Evolutionary conservation across 1,284 basidiomycete genomes (phyloP), one percentile per base, ranked within the genome.

Genomic region (Cutaneotrichosporon sp.): DNA sequence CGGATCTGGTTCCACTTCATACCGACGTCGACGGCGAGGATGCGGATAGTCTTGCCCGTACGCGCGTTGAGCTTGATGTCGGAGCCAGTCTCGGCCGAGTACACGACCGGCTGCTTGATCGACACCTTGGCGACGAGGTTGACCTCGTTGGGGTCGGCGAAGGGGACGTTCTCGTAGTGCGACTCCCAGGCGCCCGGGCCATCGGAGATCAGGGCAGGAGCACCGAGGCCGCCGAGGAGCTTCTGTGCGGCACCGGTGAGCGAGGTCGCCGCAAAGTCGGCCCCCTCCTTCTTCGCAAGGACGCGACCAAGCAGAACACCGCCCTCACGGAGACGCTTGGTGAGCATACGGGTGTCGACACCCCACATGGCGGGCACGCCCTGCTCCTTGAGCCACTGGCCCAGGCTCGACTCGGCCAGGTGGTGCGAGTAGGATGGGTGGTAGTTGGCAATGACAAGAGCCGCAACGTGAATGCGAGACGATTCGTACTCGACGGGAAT

Each of bases 1-100:
- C 96, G 84, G 64, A 98, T 94, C 76, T 98, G 96, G 77, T 98
- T 98, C 79, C 87, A 94, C 78, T 99, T 99, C 89, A 98, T 97
- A 38, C 96, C 96, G 50, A 98, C 93, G 74, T 99, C 96, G 52
- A 98, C 79, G 5, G 90, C 90, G 20, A 98, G 70, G 45, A 99
- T 82, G 58, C 96, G 87, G 33, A 98, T 72, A 1, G 84, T 79
- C 46, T 92, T 84, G 45, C 83, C 82, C 20, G 79, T 80, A 3
- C 84, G 85, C 2, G 90, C 89, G 74, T 98, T 91, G 46, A 84
- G 69, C 55, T 81, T 81, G 26, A 83, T 78, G 7, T 72, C 72
- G 32, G 74, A 73, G 38, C 79, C 79, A 43, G 76, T 66, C 33
- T 75, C 70, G 32, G 75, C 68, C 52, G 80, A 80, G 80, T 87